A percentile compares a stretch with the other conserved stretches of the same genome.
Evolutionary conservation across 139 green algal genomes (phyloP).

Genomic region (Chlamydomonas asymmetrica): DNA sequence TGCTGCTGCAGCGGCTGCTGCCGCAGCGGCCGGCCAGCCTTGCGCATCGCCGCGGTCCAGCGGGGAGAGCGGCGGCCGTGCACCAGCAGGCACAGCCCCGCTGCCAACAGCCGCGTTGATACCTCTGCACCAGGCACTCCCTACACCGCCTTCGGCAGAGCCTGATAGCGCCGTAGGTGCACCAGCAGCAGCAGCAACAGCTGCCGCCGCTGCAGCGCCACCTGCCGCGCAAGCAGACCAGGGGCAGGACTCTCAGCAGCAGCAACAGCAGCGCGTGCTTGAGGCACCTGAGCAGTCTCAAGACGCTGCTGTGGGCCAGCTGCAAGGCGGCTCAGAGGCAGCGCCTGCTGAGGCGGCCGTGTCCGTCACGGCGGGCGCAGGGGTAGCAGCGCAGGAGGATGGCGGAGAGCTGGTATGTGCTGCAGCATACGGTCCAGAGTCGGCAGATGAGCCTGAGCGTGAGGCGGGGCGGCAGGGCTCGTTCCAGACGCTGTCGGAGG

Average conservation of each 20-base stretch:
- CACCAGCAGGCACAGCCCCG: background rate
- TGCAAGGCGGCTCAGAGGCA: background rate
- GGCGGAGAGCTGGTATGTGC: too few species aligned
- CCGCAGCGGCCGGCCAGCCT: too few species aligned
- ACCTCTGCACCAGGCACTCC: background rate
- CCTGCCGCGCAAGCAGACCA: background rate
- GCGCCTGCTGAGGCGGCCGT: background rate
- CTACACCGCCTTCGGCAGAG: background rate
- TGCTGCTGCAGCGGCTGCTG: too few species aligned
- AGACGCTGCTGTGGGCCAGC: too few species aligned
- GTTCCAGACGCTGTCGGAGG: too few species aligned
- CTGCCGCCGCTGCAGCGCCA: background rate
- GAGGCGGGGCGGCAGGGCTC: too few species aligned
- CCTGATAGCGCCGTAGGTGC: constrained; percentile 2
- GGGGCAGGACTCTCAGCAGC: background rate
- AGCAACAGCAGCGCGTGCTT: too few species aligned
- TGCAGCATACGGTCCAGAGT: too few species aligned
- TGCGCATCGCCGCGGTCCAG: too few species aligned
- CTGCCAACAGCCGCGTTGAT: background rate
- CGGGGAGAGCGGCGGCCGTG: too few species aligned
- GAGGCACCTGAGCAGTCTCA: too few species aligned
- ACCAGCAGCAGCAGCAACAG: background rate
- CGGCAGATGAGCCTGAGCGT: too few species aligned
- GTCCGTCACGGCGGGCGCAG: background rate
- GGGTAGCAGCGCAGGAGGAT: constrained; percentile 26